Evolutionary conservation across 208 protist species (phyloP).

Genomic region (Entamoeba histolytica): DNA sequence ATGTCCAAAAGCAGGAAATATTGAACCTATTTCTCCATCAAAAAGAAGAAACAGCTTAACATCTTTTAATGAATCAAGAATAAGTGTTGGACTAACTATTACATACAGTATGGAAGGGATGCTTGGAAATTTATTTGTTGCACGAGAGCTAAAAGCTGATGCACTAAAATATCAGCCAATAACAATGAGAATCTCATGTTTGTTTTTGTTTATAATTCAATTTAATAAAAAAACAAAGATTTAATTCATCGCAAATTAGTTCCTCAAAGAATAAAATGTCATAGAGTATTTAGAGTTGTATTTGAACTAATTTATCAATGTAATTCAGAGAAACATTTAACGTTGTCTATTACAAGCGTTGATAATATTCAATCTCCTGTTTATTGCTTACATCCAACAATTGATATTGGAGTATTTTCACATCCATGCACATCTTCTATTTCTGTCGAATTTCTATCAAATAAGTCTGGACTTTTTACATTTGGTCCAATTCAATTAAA

Average conservation of each 20-base stretch:
- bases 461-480: background rate
- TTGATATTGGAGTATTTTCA: background rate
- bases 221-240: too few relatives aligned
- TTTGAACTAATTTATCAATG: background rate
- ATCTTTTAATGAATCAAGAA: background rate
- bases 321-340: background rate
- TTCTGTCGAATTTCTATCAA: background rate
- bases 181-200: background rate
- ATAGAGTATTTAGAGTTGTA: background rate
- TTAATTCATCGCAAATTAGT: too few relatives aligned
- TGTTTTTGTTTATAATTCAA: background rate
- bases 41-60: background rate
- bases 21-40: background rate
- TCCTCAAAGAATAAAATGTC: background rate
- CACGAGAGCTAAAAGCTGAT: background rate
- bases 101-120: background rate
- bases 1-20: background rate
- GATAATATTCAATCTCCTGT: background rate
- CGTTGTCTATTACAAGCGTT: background rate
- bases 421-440: background rate
- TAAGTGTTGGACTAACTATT: background rate
- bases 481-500: background rate
- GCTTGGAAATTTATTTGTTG: background rate
- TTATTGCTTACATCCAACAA: background rate
- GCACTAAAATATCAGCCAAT: background rate